Evolutionary conservation across 1,284 basidiomycete genomes (phyloP), one percentile per base, ranked within the genome.

Genomic region (Fomitopsis betulina): DNA sequence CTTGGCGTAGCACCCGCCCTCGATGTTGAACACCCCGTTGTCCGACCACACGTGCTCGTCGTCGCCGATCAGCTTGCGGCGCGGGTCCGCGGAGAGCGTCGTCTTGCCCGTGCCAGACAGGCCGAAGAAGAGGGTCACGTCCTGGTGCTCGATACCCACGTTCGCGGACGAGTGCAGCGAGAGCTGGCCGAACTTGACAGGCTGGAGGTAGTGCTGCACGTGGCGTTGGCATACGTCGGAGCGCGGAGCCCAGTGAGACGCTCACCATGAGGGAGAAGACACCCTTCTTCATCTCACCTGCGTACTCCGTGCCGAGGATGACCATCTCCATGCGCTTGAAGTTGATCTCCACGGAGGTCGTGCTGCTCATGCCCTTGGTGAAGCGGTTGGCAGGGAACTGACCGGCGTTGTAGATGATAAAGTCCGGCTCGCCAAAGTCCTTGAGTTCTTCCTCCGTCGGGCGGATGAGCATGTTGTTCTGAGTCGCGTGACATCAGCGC

Each of bases 271-370:
- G 96, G 55, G 93, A 95, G 83, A 99, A 99, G 74, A 99, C 93
- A 75, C 97, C 97, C 87, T 99, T 99, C 84, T 99, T 99, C 97
- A 99, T 99, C 82, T 99, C 97, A 63, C 97, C 97, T 55, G 97
- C 97, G 75, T 99, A 99, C 75, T 99, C 96, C 58, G 97, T 98
- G 62, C 97, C 96, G 69, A 99, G 93, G 72, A 99, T 99, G 72
- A 99, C 96, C 96, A 99, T 99, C 79, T 99, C 97, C 92, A 96
- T 98, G 59, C 97, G 93, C 84, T 98, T 98, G 79, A 99, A 99
- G 87, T 99, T 99, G 82, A 99, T 94, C 80, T 98, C 97, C 58
- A 99, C 96, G 21, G 96, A 98, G 30, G 96, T 99, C 49, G 96
- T 93, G 37, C 95, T 98, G 63, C 94, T 97, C 96, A 99, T 99